Percentiles rank a stretch among this genome's conserved stretches.
Evolutionary conservation across 495 filamentous ascomycete species (phyloP).

Genomic region (Amniculicola lignicola): DNA sequence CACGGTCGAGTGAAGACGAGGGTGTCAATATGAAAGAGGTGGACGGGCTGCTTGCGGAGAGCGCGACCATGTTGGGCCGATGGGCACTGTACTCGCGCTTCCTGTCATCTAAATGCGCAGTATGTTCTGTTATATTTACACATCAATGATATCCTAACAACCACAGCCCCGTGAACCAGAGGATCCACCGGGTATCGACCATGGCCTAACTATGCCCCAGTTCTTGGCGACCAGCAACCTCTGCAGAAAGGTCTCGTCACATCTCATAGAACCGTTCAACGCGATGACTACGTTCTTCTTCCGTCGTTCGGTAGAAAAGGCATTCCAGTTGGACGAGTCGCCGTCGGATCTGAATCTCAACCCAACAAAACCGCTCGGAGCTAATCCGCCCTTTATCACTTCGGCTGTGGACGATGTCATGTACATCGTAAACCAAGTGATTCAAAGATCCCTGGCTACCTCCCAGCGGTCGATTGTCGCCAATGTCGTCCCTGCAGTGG

Average conservation of each 20-base stretch:
- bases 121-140: slow-evolving; percentile 43
- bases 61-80: slow-evolving; percentile 82
- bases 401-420: slow-evolving; percentile 97
- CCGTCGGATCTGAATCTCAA: slow-evolving; percentile 75
- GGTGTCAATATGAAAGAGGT: slow-evolving; percentile 94
- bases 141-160: slow-evolving; percentile 20
- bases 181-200: slow-evolving; percentile 22
- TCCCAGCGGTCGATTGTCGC: slow-evolving; percentile 72
- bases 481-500: slow-evolving; percentile 74
- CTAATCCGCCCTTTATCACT: slow-evolving; percentile 85
- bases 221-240: slow-evolving; percentile 74
- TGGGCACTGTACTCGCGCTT: slow-evolving; percentile 94
- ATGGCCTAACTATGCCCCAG: slow-evolving; percentile 55
- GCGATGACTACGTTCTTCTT: slow-evolving; percentile 92
- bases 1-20: slow-evolving; percentile 71
- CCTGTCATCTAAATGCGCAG: slow-evolving; percentile 75
- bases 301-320: slow-evolving; percentile 90
- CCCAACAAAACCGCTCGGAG: slow-evolving; percentile 59
- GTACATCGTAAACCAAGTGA: slow-evolving; percentile 94
- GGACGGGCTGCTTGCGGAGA: slow-evolving; percentile 79
- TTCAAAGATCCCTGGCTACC: slow-evolving; percentile 80
- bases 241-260: slow-evolving; percentile 66
- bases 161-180: slow-evolving; percentile 33
- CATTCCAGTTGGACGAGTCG: slow-evolving; percentile 97
- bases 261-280: slow-evolving; percentile 75